Percentiles rank a stretch among this genome's conserved stretches.
These are phyloP conservation scores for Melaleuca alternifolia DNA, from an alignment of 345 rosid species.

Conservation along the genomic window DNA sequence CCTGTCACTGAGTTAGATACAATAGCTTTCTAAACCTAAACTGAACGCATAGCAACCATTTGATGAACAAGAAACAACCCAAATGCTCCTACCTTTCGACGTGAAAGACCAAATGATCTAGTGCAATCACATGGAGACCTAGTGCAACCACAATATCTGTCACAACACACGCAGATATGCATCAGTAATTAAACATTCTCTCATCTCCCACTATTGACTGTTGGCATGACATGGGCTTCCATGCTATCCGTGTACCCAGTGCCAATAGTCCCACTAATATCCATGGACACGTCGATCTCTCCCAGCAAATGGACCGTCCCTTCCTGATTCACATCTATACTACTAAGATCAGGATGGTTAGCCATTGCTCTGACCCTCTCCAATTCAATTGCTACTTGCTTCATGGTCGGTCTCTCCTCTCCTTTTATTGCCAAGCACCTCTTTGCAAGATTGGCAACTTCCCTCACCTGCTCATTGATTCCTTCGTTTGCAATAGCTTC, in stretches of 20 bases:
- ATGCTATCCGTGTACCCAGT: not conserved
- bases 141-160: not conserved
- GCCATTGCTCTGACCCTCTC: not conserved
- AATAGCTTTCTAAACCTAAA: not conserved
- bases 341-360: not conserved
- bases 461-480: not conserved
- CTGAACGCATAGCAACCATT: not conserved
- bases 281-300: not conserved
- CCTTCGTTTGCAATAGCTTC: not conserved
- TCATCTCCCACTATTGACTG: not conserved
- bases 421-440: conserved; percentile 20
- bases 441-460: conserved; percentile 11
- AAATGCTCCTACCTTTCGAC: too few relatives aligned
- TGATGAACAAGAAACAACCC: not conserved
- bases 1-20: not conserved
- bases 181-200: not conserved
- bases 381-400: conserved; percentile 19
- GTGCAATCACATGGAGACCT: too few relatives aligned
- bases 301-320: not conserved
- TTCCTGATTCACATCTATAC: not conserved
- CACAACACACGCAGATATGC: not conserved
- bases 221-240: not conserved
- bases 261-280: not conserved
- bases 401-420: conserved; percentile 25
- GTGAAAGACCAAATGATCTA: too few relatives aligned